Percentiles rank a stretch among this genome's conserved stretches.
These are phyloP conservation scores for Candolleomyces aberdarensis DNA, from an alignment of 768 basidiomycete species.

Conservation along the genomic window DNA sequence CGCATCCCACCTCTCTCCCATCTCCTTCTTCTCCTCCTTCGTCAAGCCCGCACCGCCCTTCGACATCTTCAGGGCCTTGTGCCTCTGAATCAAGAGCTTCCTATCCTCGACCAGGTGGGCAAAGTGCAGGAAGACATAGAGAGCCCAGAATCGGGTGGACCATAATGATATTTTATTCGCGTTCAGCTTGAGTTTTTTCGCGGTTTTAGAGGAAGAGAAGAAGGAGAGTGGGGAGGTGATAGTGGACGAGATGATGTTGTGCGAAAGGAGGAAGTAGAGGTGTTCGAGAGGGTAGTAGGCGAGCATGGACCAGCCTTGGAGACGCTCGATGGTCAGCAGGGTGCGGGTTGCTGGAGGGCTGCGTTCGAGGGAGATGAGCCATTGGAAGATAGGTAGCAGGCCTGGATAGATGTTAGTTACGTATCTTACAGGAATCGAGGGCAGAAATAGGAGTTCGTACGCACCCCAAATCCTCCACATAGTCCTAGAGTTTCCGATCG, in stretches of 20 bases:
- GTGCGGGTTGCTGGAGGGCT: constrained; percentile 65
- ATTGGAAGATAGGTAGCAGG: constrained; percentile 74
- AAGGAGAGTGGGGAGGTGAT: constrained; percentile 44
- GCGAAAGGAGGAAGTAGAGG: constrained; percentile 60
- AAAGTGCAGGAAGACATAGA: constrained; percentile 76
- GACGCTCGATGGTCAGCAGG: constrained; percentile 72
- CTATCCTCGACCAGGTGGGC: constrained; percentile 69
- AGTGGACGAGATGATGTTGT: constrained; percentile 57
- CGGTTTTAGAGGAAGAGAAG: constrained; percentile 30
- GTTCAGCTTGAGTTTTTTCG: constrained; percentile 43
- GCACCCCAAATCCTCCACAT: constrained; percentile 81
- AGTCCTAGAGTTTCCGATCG: constrained; percentile 66
- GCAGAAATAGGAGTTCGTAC: constrained; percentile 15
- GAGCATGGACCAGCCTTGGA: constrained; percentile 80
- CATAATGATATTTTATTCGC: constrained; percentile 51
- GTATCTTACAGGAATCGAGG: background rate
- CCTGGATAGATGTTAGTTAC: constrained; percentile 37
- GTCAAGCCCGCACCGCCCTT: constrained; percentile 44
- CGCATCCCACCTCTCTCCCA: constrained; percentile 59
- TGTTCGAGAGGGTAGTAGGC: constrained; percentile 80
- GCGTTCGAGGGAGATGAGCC: constrained; percentile 76
- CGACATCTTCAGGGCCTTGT: constrained; percentile 54
- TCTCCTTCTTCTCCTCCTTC: constrained; percentile 51
- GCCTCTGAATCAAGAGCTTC: constrained; percentile 51
- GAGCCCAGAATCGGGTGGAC: constrained; percentile 82